Conservation (phyloP, 2,329 filamentous ascomycete genomes). For the Cordyceps pruinosa region DNA sequence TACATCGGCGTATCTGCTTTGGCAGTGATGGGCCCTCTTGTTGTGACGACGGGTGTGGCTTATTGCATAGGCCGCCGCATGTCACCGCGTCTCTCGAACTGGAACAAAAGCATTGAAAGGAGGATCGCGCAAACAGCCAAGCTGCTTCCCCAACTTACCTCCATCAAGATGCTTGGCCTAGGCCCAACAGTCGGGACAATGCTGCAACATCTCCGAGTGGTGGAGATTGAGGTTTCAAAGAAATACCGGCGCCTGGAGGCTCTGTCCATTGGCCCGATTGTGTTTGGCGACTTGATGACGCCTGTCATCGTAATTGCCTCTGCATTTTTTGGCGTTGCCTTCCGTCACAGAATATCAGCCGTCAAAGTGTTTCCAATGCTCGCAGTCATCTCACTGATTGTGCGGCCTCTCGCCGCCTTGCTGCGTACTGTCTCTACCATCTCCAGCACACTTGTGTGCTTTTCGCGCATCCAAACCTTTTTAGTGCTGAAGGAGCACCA, state of each 20-base stretch:
- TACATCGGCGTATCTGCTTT: not conserved
- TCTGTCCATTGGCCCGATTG: not conserved
- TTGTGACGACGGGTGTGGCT: not conserved
- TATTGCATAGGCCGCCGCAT: not conserved
- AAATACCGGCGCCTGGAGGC: not conserved
- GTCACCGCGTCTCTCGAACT: not conserved
- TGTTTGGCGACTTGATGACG: not conserved
- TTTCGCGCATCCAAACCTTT: not conserved
- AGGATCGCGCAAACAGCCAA: not conserved
- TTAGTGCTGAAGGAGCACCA: no score
- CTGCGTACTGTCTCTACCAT: not conserved
- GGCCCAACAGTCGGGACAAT: not conserved
- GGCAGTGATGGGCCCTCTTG: not conserved
- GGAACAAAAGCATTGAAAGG: not conserved
- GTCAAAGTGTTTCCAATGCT: not conserved
- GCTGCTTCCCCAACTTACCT: not conserved
- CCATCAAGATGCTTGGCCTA: constrained; percentile 1
- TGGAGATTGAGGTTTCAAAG: not conserved
- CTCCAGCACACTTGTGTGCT: not conserved
- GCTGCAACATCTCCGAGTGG: not conserved
- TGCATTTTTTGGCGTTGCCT: not conserved
- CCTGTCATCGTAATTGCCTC: not conserved
- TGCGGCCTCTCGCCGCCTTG: not conserved
- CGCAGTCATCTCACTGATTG: not conserved
- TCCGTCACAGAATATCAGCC: not conserved